phyloP scores from a whole-genome alignment of 352 stramenopile species.

The Pythium phragmitis region DNA sequence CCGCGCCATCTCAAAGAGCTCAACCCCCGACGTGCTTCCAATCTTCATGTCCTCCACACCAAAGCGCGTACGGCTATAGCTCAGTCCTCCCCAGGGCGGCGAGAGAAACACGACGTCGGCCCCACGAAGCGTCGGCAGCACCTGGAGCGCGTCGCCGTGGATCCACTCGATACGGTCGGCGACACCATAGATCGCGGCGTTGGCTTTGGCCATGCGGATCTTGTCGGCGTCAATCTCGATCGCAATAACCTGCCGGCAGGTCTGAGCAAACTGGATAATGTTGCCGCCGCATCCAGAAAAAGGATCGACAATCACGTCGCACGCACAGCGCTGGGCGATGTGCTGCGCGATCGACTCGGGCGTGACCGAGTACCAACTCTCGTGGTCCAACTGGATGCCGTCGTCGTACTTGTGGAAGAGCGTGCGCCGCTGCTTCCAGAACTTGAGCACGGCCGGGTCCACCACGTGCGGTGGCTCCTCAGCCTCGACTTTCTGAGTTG shows the following conservation, averaged over 20 bases:
- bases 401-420: conserved; percentile 92
- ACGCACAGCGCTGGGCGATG: conserved; percentile 76
- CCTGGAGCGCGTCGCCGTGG: conserved; percentile 78
- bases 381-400: conserved; percentile 89
- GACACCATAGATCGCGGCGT: conserved; percentile 90
- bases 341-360: conserved; percentile 89
- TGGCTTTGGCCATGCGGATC: conserved; percentile 89
- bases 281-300: conserved; percentile 94
- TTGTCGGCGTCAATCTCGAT: conserved; percentile 91
- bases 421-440: conserved; percentile 86
- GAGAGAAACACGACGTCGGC: conserved; percentile 91
- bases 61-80: conserved; percentile 72
- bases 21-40: conserved; percentile 48
- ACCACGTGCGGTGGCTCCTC: conserved; percentile 1
- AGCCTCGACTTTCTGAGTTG: background rate
- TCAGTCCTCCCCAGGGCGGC: conserved; percentile 85
- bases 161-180: conserved; percentile 91
- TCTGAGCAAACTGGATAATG: conserved; percentile 90
- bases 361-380: conserved; percentile 94
- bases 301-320: conserved; percentile 87
- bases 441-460: conserved; percentile 65
- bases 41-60: conserved; percentile 67
- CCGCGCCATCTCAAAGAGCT: conserved; percentile 63
- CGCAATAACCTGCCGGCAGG: conserved; percentile 89
- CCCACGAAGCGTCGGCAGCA: conserved; percentile 63